Evolutionary conservation across 179 eudicot genomes (phyloP).

Genomic region (Actinidia polygama): DNA sequence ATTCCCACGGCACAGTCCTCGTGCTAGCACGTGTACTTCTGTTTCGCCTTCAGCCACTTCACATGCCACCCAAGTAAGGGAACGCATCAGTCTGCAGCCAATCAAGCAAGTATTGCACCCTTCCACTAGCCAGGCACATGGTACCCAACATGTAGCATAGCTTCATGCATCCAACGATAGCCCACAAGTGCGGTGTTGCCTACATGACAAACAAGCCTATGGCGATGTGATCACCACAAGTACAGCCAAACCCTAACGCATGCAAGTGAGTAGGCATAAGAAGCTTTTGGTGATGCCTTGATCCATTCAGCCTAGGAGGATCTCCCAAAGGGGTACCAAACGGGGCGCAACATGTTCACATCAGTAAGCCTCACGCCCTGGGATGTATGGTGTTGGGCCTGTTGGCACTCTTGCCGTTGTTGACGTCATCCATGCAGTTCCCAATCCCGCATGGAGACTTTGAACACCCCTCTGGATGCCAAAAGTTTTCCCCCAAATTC

Average conservation of each 20-base stretch:
- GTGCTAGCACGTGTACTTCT: neutral
- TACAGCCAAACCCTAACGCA: neutral
- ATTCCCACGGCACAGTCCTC: neutral
- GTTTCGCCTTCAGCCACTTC: neutral
- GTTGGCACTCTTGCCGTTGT: neutral
- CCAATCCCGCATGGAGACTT: neutral
- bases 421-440: neutral
- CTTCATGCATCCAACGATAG: neutral
- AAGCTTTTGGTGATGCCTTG: neutral
- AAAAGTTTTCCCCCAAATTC: neutral
- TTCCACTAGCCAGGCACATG: neutral
- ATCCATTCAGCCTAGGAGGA: neutral
- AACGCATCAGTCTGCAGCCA: neutral
- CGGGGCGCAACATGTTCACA: neutral
- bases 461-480: neutral
- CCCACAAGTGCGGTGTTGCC: neutral
- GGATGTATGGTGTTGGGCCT: neutral
- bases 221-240: too few relatives aligned
- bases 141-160: neutral
- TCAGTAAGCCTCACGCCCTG: neutral
- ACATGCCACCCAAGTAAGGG: neutral
- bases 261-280: neutral
- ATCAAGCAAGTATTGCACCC: neutral
- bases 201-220: neutral
- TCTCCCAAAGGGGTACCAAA: neutral